A percentile compares a stretch with the other conserved stretches of the same genome.
These are phyloP conservation scores for Colletotrichum acutatum DNA, from an alignment of 2,329 filamentous ascomycete species.

Conservation along the genomic window DNA sequence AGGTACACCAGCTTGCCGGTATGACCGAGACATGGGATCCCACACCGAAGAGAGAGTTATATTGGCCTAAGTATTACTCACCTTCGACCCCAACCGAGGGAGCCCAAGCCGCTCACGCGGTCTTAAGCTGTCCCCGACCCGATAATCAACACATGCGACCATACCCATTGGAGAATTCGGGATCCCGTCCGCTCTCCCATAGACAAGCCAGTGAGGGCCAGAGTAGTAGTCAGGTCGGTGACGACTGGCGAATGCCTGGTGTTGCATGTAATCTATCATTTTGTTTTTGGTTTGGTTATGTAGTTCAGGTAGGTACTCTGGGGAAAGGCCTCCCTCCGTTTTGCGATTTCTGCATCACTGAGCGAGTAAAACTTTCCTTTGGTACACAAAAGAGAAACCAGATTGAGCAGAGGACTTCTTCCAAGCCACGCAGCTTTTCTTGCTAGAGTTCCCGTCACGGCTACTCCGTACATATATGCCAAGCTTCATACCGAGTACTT, in stretches of 20 bases:
- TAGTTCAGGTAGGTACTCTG: too few species aligned
- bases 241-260: not conserved
- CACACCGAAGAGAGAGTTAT: not conserved
- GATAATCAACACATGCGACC: not conserved
- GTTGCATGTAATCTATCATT: not conserved
- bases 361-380: too few species aligned
- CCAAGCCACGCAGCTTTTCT: too few species aligned
- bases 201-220: not conserved
- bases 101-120: not conserved
- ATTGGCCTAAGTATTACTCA: not conserved
- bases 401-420: too few species aligned
- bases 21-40: not conserved
- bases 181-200: constrained; percentile 2
- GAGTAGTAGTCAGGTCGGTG: constrained; percentile 1
- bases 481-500: too few species aligned
- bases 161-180: constrained; percentile 2
- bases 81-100: not conserved
- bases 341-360: too few species aligned
- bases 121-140: not conserved
- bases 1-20: not conserved
- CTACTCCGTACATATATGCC: too few species aligned
- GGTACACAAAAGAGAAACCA: too few species aligned
- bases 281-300: not conserved
- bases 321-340: too few species aligned
- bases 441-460: too few species aligned